phyloP scores from a whole-genome alignment of 257 asterid genomes.

The Nicotiana obtusifolia region DNA sequence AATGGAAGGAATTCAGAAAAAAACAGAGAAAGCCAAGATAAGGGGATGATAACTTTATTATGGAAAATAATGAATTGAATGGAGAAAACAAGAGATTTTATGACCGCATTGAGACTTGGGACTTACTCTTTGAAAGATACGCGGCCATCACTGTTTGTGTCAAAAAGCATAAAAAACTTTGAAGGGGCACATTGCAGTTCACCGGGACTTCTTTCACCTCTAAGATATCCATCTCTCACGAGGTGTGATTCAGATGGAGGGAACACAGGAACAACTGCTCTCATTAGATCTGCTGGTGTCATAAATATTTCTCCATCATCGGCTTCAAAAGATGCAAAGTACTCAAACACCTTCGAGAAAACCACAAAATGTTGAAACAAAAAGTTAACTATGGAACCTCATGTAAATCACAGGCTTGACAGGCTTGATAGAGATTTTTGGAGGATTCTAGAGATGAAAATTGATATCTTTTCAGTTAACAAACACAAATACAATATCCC shows the following conservation, averaged over 20 bases:
- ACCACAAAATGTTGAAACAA: slow-evolving; percentile 13
- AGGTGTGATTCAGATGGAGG: slow-evolving; percentile 89
- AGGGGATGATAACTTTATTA: background rate
- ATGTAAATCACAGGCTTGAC: background rate
- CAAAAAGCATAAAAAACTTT: slow-evolving; percentile 83
- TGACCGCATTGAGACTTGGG: slow-evolving; percentile 5
- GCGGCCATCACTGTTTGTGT: slow-evolving; percentile 69
- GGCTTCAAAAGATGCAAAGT: slow-evolving; percentile 63
- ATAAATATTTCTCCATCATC: slow-evolving; percentile 58
- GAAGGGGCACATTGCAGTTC: slow-evolving; percentile 79
- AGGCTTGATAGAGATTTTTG: background rate
- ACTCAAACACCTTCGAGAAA: slow-evolving; percentile 60
- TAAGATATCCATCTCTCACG: slow-evolving; percentile 83
- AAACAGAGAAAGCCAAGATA: slow-evolving; percentile 10
- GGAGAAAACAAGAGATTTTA: slow-evolving; percentile 8
- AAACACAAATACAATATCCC: background rate
- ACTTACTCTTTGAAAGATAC: slow-evolving; percentile 88
- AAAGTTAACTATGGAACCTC: slow-evolving; percentile 1
- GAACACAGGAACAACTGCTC: slow-evolving; percentile 92
- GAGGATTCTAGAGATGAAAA: background rate
- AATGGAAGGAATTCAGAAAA: background rate
- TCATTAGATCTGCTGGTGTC: slow-evolving; percentile 96
- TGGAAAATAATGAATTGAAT: background rate
- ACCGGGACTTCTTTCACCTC: slow-evolving; percentile 90
- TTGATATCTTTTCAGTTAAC: background rate